phyloP scores from a whole-genome alignment of 2,329 filamentous ascomycete genomes.

The Diaporthe citrichinensis region DNA sequence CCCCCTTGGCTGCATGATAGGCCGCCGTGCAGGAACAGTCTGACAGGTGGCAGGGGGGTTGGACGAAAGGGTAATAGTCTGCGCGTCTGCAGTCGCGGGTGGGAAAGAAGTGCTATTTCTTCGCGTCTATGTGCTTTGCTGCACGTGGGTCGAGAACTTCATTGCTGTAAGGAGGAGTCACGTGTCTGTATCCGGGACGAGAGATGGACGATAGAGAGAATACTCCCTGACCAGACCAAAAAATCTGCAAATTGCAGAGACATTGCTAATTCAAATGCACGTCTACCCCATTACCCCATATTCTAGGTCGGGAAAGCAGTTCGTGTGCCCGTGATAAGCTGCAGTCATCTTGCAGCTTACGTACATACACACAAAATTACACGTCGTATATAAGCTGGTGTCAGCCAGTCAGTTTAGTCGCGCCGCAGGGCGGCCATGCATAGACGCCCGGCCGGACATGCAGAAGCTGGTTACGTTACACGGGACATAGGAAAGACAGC shows the following conservation, averaged over 20 bases:
- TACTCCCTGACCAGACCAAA: too few species aligned
- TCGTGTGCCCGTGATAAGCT: conserved; percentile 22
- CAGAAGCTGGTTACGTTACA: conserved; percentile 4
- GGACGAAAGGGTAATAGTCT: not conserved
- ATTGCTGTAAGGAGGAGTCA: too few species aligned
- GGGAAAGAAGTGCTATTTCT: not conserved
- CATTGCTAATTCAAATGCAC: too few species aligned
- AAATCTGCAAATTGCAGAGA: not conserved
- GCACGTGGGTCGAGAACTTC: not conserved
- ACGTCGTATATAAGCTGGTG: not conserved
- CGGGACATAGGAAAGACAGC: not conserved
- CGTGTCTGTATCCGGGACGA: not conserved
- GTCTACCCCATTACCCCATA: not conserved
- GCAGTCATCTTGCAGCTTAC: conserved; percentile 30
- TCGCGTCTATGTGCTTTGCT: not conserved
- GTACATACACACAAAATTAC: not conserved
- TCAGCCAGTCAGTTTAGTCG: not conserved
- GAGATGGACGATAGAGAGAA: too few species aligned
- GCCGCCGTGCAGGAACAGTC: conserved; percentile 15
- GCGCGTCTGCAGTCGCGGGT: not conserved
- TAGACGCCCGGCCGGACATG: conserved; percentile 16
- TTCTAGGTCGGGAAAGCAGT: not conserved
- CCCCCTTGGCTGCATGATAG: conserved; percentile 21
- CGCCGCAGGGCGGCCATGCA: not conserved
- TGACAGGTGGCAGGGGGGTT: conserved; percentile 8